A percentile compares a stretch with the other conserved stretches of the same genome.
These are phyloP conservation scores for Pharnaceum exiguum DNA, from an alignment of 148 eudicot genomes.

Conservation along the genomic window DNA sequence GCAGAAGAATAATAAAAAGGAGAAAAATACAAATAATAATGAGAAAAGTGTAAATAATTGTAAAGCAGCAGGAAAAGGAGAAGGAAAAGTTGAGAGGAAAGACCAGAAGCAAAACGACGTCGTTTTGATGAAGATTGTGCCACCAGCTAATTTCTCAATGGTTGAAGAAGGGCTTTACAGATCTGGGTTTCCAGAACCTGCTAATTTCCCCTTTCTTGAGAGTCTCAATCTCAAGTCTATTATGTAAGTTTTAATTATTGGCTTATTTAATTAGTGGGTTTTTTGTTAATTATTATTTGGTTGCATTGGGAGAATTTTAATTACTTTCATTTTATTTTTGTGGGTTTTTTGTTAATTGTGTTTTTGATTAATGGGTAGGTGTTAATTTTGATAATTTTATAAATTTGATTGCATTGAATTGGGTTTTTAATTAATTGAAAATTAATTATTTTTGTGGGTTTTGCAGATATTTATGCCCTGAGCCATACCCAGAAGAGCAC, in stretches of 20 bases:
- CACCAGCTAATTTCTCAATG: slow-evolving; percentile 64
- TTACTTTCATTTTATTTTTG: background rate
- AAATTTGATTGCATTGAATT: background rate
- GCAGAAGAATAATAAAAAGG: slow-evolving; percentile 16
- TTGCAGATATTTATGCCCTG: slow-evolving; percentile 64
- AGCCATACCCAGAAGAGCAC: slow-evolving; percentile 70
- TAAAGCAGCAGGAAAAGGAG: background rate
- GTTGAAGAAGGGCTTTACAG: slow-evolving; percentile 70
- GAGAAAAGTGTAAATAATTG: too few species aligned
- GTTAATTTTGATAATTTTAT: background rate
- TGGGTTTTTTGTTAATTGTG: background rate
- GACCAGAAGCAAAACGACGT: slow-evolving; percentile 17
- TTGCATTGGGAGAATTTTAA: slow-evolving; percentile 46
- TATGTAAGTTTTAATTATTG: slow-evolving; percentile 36
- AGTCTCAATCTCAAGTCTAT: slow-evolving; percentile 67
- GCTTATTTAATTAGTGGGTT: background rate
- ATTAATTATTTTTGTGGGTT: background rate
- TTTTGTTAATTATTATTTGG: too few species aligned
- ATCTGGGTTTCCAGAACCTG: slow-evolving; percentile 69
- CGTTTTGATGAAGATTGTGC: slow-evolving; percentile 35
- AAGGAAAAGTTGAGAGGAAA: slow-evolving; percentile 1
- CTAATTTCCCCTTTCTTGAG: slow-evolving; percentile 48
- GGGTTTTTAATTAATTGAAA: background rate
- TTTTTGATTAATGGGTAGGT: too few species aligned
- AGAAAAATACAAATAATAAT: background rate